Conservation (phyloP, 306 rosid genomes). For the Betula pendula region DNA sequence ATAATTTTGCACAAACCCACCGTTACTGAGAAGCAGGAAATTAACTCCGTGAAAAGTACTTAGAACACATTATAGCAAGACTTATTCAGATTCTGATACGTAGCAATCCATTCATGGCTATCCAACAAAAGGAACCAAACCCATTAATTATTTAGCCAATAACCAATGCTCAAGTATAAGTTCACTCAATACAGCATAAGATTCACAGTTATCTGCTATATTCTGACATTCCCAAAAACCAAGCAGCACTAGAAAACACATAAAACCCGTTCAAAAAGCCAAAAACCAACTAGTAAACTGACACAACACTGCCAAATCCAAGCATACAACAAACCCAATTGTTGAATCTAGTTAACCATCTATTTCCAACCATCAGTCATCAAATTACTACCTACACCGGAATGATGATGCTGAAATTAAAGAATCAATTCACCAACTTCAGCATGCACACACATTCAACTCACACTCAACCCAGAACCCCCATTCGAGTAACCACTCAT, state of each 20-base stretch:
- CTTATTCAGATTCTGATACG: neutral
- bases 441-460: constrained; percentile 58
- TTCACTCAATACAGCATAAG: constrained; percentile 12
- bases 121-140: neutral
- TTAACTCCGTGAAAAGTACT: neutral
- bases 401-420: constrained; percentile 26
- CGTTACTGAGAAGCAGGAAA: neutral
- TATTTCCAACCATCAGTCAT: constrained; percentile 20
- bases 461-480: constrained; percentile 35
- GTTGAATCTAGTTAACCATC: constrained; percentile 22
- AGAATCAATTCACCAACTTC: constrained; percentile 21
- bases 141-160: neutral
- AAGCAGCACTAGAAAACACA: constrained; percentile 7
- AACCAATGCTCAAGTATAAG: constrained; percentile 7
- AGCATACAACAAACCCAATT: constrained; percentile 13
- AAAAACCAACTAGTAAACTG: neutral
- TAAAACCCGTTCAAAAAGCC: neutral
- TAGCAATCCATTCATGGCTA: neutral
- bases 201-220: constrained; percentile 23
- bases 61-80: neutral
- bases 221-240: constrained; percentile 9
- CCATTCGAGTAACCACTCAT: constrained; percentile 41
- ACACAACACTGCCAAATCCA: constrained; percentile 10
- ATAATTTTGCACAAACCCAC: too few species aligned
- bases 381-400: constrained; percentile 28